phyloP scores from a whole-genome alignment of 129 eudicot species.

The Flaveria brownii region DNA sequence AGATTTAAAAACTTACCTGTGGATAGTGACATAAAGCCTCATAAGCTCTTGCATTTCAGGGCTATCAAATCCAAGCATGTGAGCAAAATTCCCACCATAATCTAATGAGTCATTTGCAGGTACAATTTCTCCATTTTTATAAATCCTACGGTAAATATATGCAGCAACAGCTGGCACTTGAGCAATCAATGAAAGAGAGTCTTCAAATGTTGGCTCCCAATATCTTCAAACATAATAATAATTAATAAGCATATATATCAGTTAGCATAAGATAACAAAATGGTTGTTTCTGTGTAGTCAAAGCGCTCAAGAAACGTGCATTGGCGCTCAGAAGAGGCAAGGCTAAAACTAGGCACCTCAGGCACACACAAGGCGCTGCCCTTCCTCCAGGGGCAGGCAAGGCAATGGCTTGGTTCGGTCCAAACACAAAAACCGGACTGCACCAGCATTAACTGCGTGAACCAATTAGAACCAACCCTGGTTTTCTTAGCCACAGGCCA shows the following conservation, averaged over 20 bases:
- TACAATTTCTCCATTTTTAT: constrained; percentile 74
- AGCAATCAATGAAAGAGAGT: constrained; percentile 86
- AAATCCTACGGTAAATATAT: constrained; percentile 88
- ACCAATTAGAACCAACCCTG: background rate
- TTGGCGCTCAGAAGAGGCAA: background rate
- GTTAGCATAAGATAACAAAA: background rate
- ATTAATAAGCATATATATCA: background rate
- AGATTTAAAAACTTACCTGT: constrained; percentile 42
- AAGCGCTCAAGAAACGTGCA: background rate
- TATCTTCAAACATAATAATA: constrained; percentile 43
- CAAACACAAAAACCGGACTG: background rate
- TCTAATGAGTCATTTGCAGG: constrained; percentile 77
- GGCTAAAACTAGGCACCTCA: background rate
- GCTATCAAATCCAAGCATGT: constrained; percentile 92
- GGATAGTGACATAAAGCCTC: constrained; percentile 96
- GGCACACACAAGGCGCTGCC: background rate
- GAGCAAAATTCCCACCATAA: constrained; percentile 93
- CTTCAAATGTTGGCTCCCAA: constrained; percentile 98
- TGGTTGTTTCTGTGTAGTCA: background rate
- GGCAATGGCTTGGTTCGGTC: background rate
- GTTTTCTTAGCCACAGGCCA: constrained; percentile 2
- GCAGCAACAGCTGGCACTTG: constrained; percentile 93
- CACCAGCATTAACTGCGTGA: background rate
- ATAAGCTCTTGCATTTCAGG: constrained; percentile 93
- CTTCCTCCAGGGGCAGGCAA: background rate